These are phyloP conservation scores for Coniferiporia weirii DNA, from an alignment of 1,284 basidiomycete genomes.

Conservation along the genomic window DNA sequence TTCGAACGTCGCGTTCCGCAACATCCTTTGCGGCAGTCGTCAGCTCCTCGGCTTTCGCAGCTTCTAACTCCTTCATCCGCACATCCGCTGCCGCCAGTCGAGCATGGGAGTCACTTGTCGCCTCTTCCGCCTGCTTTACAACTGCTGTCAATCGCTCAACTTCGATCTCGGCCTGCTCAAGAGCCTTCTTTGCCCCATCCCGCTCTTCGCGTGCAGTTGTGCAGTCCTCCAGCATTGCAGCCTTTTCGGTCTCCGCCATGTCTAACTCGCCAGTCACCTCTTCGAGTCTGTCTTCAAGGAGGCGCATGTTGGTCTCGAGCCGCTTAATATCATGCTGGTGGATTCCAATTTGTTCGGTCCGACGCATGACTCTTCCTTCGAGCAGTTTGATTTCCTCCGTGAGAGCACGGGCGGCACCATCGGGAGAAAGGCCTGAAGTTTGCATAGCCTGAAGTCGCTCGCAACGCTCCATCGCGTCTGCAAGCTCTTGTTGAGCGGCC, in stretches of 20 bases:
- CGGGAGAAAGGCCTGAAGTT: conserved; percentile 52
- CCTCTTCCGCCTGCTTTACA: conserved; percentile 25
- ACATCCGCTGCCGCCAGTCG: conserved; percentile 31
- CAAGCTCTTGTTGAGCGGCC: conserved; percentile 45
- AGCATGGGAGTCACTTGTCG: conserved; percentile 20
- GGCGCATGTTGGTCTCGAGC: conserved; percentile 61
- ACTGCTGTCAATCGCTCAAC: conserved; percentile 51
- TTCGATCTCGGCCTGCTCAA: conserved; percentile 40
- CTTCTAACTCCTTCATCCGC: conserved; percentile 30
- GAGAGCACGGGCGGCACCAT: conserved; percentile 48
- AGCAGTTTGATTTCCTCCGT: conserved; percentile 60
- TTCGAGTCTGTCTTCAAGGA: conserved; percentile 64
- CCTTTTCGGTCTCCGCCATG: conserved; percentile 55
- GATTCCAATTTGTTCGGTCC: conserved; percentile 65
- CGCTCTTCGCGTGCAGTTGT: conserved; percentile 64
- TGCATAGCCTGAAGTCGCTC: conserved; percentile 57
- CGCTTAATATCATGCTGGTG: conserved; percentile 71
- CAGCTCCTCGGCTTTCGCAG: conserved; percentile 21
- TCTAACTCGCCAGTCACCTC: conserved; percentile 68
- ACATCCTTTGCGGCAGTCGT: background rate
- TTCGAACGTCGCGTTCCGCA: conserved; percentile 8
- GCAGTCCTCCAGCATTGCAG: conserved; percentile 77
- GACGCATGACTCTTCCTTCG: conserved; percentile 51
- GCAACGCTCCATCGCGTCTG: conserved; percentile 52
- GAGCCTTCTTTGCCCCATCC: conserved; percentile 47